These are phyloP conservation scores for Hymenoscyphus linearis DNA, from an alignment of 2,329 filamentous ascomycete genomes.

Conservation along the genomic window DNA sequence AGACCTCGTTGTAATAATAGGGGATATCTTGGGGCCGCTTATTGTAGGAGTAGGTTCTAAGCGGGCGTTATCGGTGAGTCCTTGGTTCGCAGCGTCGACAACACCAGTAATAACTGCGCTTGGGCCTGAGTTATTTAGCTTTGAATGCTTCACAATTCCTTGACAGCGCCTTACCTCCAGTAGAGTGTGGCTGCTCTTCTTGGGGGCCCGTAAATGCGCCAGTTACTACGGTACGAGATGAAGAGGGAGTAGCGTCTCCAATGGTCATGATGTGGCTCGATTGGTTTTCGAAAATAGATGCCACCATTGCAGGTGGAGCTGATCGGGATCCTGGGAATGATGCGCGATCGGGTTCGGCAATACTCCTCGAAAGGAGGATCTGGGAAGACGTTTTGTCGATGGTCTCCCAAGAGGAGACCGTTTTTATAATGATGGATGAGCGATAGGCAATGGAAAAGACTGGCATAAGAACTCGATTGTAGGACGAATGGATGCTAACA, in stretches of 20 bases:
- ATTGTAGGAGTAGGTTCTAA: not conserved
- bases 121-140: not conserved
- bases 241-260: conserved; percentile 16
- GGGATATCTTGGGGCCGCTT: not conserved
- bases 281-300: conserved; percentile 27
- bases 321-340: conserved; percentile 9
- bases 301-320: conserved; percentile 14
- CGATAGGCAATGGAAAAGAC: conserved; percentile 20
- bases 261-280: conserved; percentile 28
- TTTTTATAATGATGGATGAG: conserved; percentile 18
- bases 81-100: not conserved
- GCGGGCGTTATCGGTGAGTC: not conserved
- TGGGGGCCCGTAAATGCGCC: not conserved
- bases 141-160: not conserved
- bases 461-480: conserved; percentile 13
- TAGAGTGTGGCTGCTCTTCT: not conserved
- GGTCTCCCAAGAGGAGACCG: conserved; percentile 21
- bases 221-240: not conserved
- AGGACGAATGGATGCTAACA: not conserved
- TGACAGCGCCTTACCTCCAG: not conserved
- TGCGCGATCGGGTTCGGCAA: conserved; percentile 35
- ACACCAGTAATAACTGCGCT: not conserved
- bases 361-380: conserved; percentile 41
- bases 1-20: not conserved
- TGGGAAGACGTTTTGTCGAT: conserved; percentile 40